These are phyloP conservation scores for Pittosporum tobira DNA, from an alignment of 129 eudicot species.

Conservation along the genomic window DNA sequence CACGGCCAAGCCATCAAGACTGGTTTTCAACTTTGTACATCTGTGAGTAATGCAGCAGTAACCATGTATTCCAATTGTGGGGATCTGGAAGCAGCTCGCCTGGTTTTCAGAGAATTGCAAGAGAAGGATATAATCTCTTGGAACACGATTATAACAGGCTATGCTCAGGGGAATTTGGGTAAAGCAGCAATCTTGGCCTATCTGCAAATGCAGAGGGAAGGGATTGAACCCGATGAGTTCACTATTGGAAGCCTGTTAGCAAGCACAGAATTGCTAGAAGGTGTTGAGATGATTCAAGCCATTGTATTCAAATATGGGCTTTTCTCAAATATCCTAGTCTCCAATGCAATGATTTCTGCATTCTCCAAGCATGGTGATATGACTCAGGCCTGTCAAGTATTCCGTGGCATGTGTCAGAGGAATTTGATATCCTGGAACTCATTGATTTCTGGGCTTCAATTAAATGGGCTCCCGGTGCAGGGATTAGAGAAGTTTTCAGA, in stretches of 20 bases:
- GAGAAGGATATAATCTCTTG: slow-evolving; percentile 62
- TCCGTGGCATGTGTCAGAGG: slow-evolving; percentile 25
- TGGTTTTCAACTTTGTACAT: slow-evolving; percentile 38
- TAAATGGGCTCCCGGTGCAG: slow-evolving; percentile 33
- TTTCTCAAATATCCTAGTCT: slow-evolving; percentile 43
- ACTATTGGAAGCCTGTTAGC: slow-evolving; percentile 72
- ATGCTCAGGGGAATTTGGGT: slow-evolving; percentile 35
- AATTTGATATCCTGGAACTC: slow-evolving; percentile 81
- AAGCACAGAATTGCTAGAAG: slow-evolving; percentile 25
- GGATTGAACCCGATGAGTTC: slow-evolving; percentile 61
- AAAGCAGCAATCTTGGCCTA: slow-evolving; percentile 35
- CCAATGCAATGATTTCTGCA: slow-evolving; percentile 66
- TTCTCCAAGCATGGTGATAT: slow-evolving; percentile 41
- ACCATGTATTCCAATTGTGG: slow-evolving; percentile 54
- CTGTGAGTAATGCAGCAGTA: slow-evolving; percentile 66
- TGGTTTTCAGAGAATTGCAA: slow-evolving; percentile 36
- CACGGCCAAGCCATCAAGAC: slow-evolving; percentile 51
- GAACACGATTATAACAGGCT: slow-evolving; percentile 66
- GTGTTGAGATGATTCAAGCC: slow-evolving; percentile 52
- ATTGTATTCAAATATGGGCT: slow-evolving; percentile 43
- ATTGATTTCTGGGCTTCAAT: slow-evolving; percentile 52
- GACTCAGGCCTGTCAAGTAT: slow-evolving; percentile 37
- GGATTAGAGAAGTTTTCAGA: slow-evolving; percentile 42
- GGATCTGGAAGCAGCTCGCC: slow-evolving; percentile 26
- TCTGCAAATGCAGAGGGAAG: slow-evolving; percentile 55